These are phyloP conservation scores for Hypoxylon rickii DNA, from an alignment of 495 filamentous ascomycete genomes.

Conservation along the genomic window DNA sequence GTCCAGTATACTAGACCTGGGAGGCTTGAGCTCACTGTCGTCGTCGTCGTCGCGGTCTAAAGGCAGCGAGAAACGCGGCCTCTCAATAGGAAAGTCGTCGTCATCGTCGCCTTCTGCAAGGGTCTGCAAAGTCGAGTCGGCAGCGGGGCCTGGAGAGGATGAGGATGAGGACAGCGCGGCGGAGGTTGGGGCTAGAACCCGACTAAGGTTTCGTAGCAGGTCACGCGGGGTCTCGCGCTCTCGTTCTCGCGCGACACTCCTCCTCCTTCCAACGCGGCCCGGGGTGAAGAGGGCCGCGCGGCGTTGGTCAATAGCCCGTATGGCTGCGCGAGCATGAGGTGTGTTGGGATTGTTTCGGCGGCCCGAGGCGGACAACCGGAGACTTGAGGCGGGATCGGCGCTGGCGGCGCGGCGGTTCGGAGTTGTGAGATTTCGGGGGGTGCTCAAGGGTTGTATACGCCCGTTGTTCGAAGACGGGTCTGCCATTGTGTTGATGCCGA, in stretches of 20 bases:
- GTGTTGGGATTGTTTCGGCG: constrained; percentile 53
- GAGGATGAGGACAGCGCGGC: constrained; percentile 65
- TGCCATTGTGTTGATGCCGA: constrained; percentile 29
- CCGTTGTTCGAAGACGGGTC: constrained; percentile 11
- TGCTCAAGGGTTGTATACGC: constrained; percentile 24
- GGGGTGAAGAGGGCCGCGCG: constrained; percentile 75
- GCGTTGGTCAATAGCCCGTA: constrained; percentile 70
- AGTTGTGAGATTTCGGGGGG: constrained; percentile 35
- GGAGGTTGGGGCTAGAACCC: constrained; percentile 64
- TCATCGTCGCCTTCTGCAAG: constrained; percentile 62
- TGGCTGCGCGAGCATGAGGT: constrained; percentile 67
- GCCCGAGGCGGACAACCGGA: constrained; percentile 45
- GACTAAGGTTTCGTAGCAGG: constrained; percentile 67
- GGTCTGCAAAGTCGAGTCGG: constrained; percentile 38
- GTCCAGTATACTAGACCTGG: constrained; percentile 66
- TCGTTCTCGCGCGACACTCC: constrained; percentile 59
- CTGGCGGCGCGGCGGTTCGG: constrained; percentile 41
- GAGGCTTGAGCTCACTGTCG: constrained; percentile 62
- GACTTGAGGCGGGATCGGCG: constrained; percentile 36
- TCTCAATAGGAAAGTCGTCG: constrained; percentile 59
- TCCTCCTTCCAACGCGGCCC: constrained; percentile 62
- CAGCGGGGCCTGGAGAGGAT: constrained; percentile 33
- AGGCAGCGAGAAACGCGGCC: constrained; percentile 71
- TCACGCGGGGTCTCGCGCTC: constrained; percentile 79
- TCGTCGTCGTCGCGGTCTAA: constrained; percentile 66